Evolutionary conservation across 495 filamentous ascomycete genomes (phyloP).

Genomic region (Pseudomonodictys pantanalensis): DNA sequence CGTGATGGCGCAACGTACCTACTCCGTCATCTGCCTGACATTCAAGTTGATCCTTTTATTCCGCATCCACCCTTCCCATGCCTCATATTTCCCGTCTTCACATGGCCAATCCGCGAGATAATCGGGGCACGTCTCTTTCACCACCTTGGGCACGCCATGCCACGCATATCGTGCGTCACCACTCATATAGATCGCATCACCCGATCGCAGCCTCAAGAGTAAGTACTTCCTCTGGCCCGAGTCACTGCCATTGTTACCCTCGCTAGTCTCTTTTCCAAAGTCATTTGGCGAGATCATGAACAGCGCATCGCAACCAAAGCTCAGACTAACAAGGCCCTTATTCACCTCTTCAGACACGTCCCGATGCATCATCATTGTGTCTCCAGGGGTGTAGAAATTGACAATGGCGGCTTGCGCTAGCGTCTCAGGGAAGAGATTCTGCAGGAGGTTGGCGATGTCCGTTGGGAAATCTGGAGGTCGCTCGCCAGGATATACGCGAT

Average conservation of each 20-base stretch:
- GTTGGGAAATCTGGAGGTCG: slow-evolving; percentile 66
- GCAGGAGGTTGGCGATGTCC: slow-evolving; percentile 65
- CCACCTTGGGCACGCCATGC: slow-evolving; percentile 86
- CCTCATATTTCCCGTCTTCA: slow-evolving; percentile 20
- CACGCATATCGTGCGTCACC: slow-evolving; percentile 78
- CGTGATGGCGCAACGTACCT: too few species aligned
- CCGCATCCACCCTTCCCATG: slow-evolving; percentile 57
- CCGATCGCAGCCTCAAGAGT: slow-evolving; percentile 67
- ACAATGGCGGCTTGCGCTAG: slow-evolving; percentile 75
- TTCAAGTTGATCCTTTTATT: slow-evolving; percentile 87
- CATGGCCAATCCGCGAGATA: slow-evolving; percentile 77
- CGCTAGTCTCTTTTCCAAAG: slow-evolving; percentile 49
- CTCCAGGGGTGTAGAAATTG: slow-evolving; percentile 84
- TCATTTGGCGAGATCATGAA: too few species aligned
- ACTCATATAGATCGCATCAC: slow-evolving; percentile 81
- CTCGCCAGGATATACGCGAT: slow-evolving; percentile 65
- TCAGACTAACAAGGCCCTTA: slow-evolving; percentile 74
- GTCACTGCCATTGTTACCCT: slow-evolving; percentile 4
- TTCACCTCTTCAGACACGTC: slow-evolving; percentile 82
- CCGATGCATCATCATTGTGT: slow-evolving; percentile 82
- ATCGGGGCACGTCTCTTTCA: slow-evolving; percentile 71
- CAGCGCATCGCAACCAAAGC: slow-evolving; percentile 81
- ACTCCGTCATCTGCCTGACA: slow-evolving; percentile 85
- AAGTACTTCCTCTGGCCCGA: slow-evolving; percentile 47
- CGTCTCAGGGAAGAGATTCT: slow-evolving; percentile 65